Base-by-base conservation (phyloP, 2,329 filamentous ascomycete species). In the Cadophora sp. region DNA sequence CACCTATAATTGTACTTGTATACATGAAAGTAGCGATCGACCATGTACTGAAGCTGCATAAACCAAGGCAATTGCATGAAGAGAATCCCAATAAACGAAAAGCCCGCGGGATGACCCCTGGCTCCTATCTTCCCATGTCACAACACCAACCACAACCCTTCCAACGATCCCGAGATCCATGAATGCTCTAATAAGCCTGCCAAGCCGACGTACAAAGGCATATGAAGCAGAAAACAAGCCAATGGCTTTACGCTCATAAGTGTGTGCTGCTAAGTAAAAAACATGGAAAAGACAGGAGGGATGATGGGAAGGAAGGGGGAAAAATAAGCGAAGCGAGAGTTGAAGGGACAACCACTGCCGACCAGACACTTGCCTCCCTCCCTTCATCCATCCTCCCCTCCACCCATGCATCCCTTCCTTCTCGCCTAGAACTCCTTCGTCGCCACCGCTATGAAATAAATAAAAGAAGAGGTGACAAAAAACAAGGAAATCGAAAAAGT, bases 241-340 rank as follows among this genome's bases (percentile, higher is more conserved):
- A 48, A 27, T 33, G 9, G 20, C 13, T 36, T 24, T 50, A 24
- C 45, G 41, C 13, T 2, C 13, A 9, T 20, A 27, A 18, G 43
- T 45, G 43, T 39, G 18, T 24, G 53, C 11, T 14, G 9, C 16
- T n/a, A 58, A n/a, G 20, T 16, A 51, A 18, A 36, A 45, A 61
- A 22, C 27, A 51, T 24, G 48, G 16, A 18, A 20, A 24, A 18
- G 36, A 45, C n/a, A 47, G 56, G 22, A 47, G 56, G 22, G 27
- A 14, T 16, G 1, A 16, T 22, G 22, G 0, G 55, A 58, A 18
- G 36, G 36, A 39, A 53, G 43, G n/a, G n/a, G n/a, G 30, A 62
- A 51, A 20, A 11, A 41, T 53, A 51, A 62, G 59, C 59, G 59
- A 62, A 47, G 58, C 41, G 59, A 43, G 47, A 39, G 41, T 24